A percentile compares a stretch with the other conserved stretches of the same genome.
Evolutionary conservation across 768 basidiomycete genomes (phyloP).

Genomic region (Trametes coccinea): DNA sequence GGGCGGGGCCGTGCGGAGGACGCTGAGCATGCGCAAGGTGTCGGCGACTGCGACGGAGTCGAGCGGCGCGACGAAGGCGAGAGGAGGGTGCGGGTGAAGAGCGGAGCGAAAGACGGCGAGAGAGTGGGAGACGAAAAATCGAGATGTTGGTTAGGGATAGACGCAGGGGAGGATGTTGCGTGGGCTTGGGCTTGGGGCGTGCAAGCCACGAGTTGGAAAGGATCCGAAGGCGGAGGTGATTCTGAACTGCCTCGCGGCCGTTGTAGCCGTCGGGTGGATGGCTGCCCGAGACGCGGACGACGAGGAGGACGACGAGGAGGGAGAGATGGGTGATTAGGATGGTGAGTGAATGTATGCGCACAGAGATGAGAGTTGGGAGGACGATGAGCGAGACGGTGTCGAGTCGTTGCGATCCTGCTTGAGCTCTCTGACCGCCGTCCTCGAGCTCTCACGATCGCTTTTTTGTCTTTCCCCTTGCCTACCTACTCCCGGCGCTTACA

Average conservation of each 20-base stretch:
- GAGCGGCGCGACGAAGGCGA: conserved; percentile 28
- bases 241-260: conserved; percentile 19
- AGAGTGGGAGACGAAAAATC: conserved; percentile 31
- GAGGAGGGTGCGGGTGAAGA: conserved; percentile 24
- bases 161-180: conserved; percentile 31
- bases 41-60: conserved; percentile 20
- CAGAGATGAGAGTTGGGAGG: neutral
- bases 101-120: conserved; percentile 26
- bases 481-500: too few relatives aligned
- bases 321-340: conserved; percentile 3
- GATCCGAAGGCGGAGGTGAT: conserved; percentile 17
- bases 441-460: too few relatives aligned
- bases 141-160: conserved; percentile 28
- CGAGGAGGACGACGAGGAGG: neutral
- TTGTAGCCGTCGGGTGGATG: neutral
- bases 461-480: too few relatives aligned
- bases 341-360: conserved; percentile 9
- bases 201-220: conserved; percentile 40
- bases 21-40: conserved; percentile 46
- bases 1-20: conserved; percentile 34
- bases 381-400: neutral
- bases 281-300: conserved; percentile 2
- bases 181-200: conserved; percentile 35
- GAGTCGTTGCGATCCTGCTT: neutral
- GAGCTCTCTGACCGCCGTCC: neutral